Evolutionary conservation across 805 yeast genomes (phyloP).

Genomic region (Yamadazyma scolyti): DNA sequence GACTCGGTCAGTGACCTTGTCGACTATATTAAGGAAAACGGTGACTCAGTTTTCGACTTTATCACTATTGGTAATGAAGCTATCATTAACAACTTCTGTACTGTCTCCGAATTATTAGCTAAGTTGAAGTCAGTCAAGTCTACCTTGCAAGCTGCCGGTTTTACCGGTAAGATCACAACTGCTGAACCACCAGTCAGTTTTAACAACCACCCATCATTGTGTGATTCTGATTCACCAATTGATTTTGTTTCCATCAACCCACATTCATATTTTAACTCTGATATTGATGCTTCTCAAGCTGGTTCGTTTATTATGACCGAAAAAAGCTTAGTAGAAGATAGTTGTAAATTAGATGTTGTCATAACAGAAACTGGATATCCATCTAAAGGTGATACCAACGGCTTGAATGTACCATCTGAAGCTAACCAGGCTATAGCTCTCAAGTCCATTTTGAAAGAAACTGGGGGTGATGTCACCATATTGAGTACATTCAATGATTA

Average conservation of each 20-base stretch:
- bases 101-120: conserved; percentile 57
- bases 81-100: conserved; percentile 55
- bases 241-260: conserved; percentile 86
- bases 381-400: conserved; percentile 65
- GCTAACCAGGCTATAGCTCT: conserved; percentile 75
- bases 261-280: conserved; percentile 76
- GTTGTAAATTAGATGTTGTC: conserved; percentile 55
- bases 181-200: conserved; percentile 86
- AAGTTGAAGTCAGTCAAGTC: conserved; percentile 66
- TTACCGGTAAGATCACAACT: conserved; percentile 71
- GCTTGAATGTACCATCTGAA: conserved; percentile 65
- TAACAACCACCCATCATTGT: conserved; percentile 59
- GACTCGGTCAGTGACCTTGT: conserved; percentile 52
- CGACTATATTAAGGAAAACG: conserved; percentile 40
- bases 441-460: conserved; percentile 51
- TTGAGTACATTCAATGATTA: conserved; percentile 77
- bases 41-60: conserved; percentile 73
- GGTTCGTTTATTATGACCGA: conserved; percentile 72
- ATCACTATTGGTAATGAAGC: conserved; percentile 91
- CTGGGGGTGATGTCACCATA: conserved; percentile 62
- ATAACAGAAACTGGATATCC: conserved; percentile 93
- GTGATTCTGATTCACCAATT: conserved; percentile 57
- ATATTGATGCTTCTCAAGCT: conserved; percentile 58
- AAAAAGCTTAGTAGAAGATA: conserved; percentile 45
- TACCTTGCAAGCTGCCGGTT: conserved; percentile 64